Evolutionary conservation across 2,329 filamentous ascomycete genomes (phyloP).

Genomic region (Periconia sp.): DNA sequence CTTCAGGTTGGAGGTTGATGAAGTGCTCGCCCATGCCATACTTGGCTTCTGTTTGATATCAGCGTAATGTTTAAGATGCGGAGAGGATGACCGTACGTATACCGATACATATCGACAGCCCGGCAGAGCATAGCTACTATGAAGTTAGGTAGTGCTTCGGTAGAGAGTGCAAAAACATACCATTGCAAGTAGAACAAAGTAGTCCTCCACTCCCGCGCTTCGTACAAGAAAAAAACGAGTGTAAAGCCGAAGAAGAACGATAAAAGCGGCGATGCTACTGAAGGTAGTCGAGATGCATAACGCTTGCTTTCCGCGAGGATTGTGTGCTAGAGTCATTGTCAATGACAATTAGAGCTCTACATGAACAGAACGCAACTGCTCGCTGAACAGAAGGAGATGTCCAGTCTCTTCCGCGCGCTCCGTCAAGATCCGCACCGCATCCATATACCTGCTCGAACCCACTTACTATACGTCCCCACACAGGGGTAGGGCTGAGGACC

Average conservation of each 20-base stretch:
- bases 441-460: too few relatives aligned
- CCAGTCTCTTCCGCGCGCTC: too few relatives aligned
- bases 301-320: constrained; percentile 30
- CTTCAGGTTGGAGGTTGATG: constrained; percentile 13
- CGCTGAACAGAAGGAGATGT: too few relatives aligned
- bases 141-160: background rate
- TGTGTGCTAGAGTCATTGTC: constrained; percentile 10
- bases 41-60: constrained; percentile 28
- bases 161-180: constrained; percentile 14
- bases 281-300: constrained; percentile 30
- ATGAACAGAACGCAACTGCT: constrained; percentile 4
- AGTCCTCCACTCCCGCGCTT: constrained; percentile 34
- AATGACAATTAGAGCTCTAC: background rate
- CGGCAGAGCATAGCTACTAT: constrained; percentile 32
- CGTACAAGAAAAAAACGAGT: constrained; percentile 39
- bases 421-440: too few relatives aligned
- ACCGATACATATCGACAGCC: constrained; percentile 34
- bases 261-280: constrained; percentile 28
- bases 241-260: constrained; percentile 34
- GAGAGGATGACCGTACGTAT: constrained; percentile 26
- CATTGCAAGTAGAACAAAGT: constrained; percentile 32
- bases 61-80: constrained; percentile 5
- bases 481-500: too few relatives aligned
- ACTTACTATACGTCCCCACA: too few relatives aligned
- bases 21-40: constrained; percentile 38